Base-by-base conservation (phyloP, 768 basidiomycete species). In the Crepidotus variabilis region DNA sequence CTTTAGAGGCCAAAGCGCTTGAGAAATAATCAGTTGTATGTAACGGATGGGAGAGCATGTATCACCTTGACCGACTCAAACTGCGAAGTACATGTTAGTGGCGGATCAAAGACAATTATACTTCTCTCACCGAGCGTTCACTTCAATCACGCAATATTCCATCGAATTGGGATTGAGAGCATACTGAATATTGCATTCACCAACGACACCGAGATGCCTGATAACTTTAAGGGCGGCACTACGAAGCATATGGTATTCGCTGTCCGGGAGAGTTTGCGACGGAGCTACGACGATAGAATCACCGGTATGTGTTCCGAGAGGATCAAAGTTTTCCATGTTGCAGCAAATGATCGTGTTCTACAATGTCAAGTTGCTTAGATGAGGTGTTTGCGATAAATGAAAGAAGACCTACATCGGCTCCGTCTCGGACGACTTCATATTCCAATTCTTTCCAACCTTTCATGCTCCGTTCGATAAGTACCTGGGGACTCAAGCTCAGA, bases 391-490 rank as follows among this genome's bases (percentile, higher is more conserved):
- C 49, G 51, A 13, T 11, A 55, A 20, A 49, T 47, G n/a, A 51
- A 34, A 46, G 21, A 14, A 58, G 22, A 84, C 90, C 62, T 71
- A 94, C 92, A 74, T 99, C 97, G 51, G 96, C 96, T 62, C 82
- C 94, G 69, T 99, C 97, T 53, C 97, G 90, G 66, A 98, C 97
- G 59, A 99, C 97, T 71, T 99, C 97, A 64, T 98, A 99, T 74
- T 99, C 97, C 60, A 98, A 82, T 75, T 99, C 97, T 71, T 99
- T 99, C 97, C 97, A 99, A 28, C 97, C 97, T 74, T 98, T 98
- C 88, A 99, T 91, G 63, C 90, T 92, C 50, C 94, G 90, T 75
- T 98, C 97, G 60, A 99, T 94, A 55, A 99, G 82, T 46, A 98
- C 92, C 70, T 98, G 97, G 48, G 97, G 96, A 62, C 88, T 90